phyloP scores from a whole-genome alignment of 345 rosid genomes.

The Nephelium lappaceum region DNA sequence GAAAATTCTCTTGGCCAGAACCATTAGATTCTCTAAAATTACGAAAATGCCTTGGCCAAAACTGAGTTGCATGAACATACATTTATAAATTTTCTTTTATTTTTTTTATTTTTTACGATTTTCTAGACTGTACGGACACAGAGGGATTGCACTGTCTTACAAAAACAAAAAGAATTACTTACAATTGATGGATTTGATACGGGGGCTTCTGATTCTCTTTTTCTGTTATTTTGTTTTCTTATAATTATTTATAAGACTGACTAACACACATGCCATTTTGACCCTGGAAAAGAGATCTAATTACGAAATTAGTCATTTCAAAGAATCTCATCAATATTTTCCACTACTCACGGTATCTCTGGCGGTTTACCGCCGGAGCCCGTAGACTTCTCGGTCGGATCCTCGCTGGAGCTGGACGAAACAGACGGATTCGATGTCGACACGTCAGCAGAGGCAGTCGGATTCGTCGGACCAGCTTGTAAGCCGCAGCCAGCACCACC shows the following conservation, averaged over 20 bases:
- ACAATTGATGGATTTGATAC: constrained; percentile 17
- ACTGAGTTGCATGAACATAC: constrained; percentile 38
- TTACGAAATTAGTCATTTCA: constrained; percentile 20
- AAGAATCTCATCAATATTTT: background rate
- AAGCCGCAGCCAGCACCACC: background rate
- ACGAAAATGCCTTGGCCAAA: constrained; percentile 37
- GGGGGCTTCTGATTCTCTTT: constrained; percentile 2
- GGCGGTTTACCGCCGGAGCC: constrained; percentile 68
- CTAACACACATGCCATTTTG: background rate
- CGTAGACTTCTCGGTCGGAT: constrained; percentile 76
- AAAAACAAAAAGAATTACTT: background rate
- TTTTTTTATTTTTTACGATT: constrained; percentile 9
- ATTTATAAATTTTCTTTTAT: background rate
- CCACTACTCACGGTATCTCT: constrained; percentile 86
- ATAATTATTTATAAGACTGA: constrained; percentile 7
- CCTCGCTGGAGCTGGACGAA: constrained; percentile 87
- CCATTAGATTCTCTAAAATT: constrained; percentile 31
- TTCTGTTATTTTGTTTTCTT: background rate
- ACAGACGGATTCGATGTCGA: constrained; percentile 70
- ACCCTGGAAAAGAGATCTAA: constrained; percentile 12
- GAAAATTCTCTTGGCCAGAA: constrained; percentile 26
- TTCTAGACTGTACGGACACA: constrained; percentile 47
- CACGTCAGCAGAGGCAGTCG: constrained; percentile 35
- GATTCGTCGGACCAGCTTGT: constrained; percentile 6
- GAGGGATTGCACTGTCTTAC: constrained; percentile 32